Base-by-base conservation (phyloP, 129 eudicot species). In the Artemisia tridentata region DNA sequence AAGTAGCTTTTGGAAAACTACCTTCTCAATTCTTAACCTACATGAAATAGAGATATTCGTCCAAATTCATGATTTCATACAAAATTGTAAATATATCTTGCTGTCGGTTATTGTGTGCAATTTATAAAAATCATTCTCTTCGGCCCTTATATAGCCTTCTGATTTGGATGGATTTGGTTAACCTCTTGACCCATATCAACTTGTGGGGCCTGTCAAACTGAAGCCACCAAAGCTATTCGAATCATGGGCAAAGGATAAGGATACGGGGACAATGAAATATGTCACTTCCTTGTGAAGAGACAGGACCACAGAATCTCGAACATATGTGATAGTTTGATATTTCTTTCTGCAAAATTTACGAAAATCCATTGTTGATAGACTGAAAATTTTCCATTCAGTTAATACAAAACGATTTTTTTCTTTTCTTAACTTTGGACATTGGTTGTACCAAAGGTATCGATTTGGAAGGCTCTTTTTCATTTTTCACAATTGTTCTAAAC, bases 1-100 rank as follows among this genome's bases (percentile, higher is more conserved):
- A 93, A 95, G 76, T 84, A 97, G 2, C 96, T 95, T 75, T 74
- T 95, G 76, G 99, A 91, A 49, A 95, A 75, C 71, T 95, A 69
- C 99, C 99, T 18, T 47, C 96, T 18, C 99, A 95, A 75, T 88
- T 95, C 80, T 84, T 95, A 80, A 73, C 86, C 20, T 95, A 85
- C 86, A 83, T 95, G 91, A 82, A 85, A 71, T 72, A 76, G 71
- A 83, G 79, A 81, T 63, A 90, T 95, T 70, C 74, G 34, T 29
- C 99, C 99, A 31, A 70, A 53, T 59, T 21, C 72, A 54, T 81
- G 75, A 82, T 73, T 15, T 17, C 20, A 59, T 69, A 71, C 55
- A 41, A 14, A 77, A 53, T 31, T 88, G 96, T 86, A 88, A 41
- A 88, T 86, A 85, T 38, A 72, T 29, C 2, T 61, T 56, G 62